Evolutionary conservation across 768 basidiomycete species (phyloP), one percentile per base, ranked within the genome.

Genomic region (Suillus bovinus): DNA sequence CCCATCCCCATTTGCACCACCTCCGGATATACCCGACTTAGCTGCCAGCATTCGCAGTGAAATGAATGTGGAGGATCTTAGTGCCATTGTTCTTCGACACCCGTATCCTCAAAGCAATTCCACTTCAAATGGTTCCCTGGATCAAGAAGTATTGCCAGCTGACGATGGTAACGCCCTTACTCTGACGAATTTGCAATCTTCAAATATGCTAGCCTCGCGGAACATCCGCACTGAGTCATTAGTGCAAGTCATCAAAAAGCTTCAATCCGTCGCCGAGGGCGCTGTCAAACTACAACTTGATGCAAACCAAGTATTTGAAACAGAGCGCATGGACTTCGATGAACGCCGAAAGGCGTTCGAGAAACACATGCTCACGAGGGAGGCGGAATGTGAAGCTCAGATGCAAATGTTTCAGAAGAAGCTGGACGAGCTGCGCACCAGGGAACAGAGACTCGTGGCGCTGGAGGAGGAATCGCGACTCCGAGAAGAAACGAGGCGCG

Each of bases 401-500:
- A 47, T 61, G 11, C 64, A 67, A 11, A 72, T 71, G 44, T 61
- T 71, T 4, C 66, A 61, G 24, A 61, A 59, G 38, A 58, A 65
- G 44, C 63, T 59, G 0, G 71, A 71, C 16, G 67, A 69, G 49
- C 31, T 74, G 10, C 54, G 59, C 10, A 62, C 58, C 2, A 76
- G 56, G 59, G 72, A 67, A 34, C 55, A 58, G 7, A 42, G 38
- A 36, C 46, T 75, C 39, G 47, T 47, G 38, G 70, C 63, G 38
- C 56, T 63, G 34, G 74, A 74, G 52, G 66, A 63, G 59, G 74
- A 74, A 49, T 61, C 42, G 27, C 71, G 50, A 58, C 61, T 67
- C 5, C 70, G 66, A 61, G 74, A 75, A 27, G 71, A 71, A 24
- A 67, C 62, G 13, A 66, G 68, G 47, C 67, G 56, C 50, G 58